phyloP scores from a whole-genome alignment of 345 rosid species.

The Hibiscus syriacus region DNA sequence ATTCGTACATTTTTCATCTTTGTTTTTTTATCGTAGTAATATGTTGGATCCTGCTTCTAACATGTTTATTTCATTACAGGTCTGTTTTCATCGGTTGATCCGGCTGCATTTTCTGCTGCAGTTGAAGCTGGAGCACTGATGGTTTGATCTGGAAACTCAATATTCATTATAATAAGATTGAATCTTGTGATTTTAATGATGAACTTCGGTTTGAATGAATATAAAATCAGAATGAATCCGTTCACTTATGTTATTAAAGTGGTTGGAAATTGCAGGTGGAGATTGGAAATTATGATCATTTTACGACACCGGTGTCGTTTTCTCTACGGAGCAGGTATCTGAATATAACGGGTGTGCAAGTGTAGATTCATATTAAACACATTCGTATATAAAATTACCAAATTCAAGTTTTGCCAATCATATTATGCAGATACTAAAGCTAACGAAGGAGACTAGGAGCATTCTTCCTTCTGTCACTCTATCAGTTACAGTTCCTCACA shows the following conservation, averaged over 20 bases:
- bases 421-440: constrained; percentile 39
- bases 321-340: constrained; percentile 60
- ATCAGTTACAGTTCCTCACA: constrained; percentile 62
- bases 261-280: constrained; percentile 36
- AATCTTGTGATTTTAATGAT: neutral
- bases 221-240: neutral
- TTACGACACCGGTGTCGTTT: constrained; percentile 36
- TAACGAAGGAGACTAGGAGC: constrained; percentile 47
- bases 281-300: constrained; percentile 65
- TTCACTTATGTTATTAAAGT: neutral
- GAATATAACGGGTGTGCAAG: constrained; percentile 23
- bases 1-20: no score
- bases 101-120: constrained; percentile 39
- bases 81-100: constrained; percentile 61
- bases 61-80: constrained; percentile 21
- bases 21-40: no score
- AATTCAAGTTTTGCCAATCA: no score
- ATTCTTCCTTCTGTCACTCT: constrained; percentile 46
- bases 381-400: no score
- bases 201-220: neutral
- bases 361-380: no score
- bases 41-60: neutral
- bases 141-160: constrained; percentile 23
- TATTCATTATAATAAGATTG: no score
- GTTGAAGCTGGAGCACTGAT: constrained; percentile 56